A percentile compares a stretch with the other conserved stretches of the same genome.
These are phyloP conservation scores for Populus trichocarpa DNA, from an alignment of 441 rosid species.

Conservation along the genomic window DNA sequence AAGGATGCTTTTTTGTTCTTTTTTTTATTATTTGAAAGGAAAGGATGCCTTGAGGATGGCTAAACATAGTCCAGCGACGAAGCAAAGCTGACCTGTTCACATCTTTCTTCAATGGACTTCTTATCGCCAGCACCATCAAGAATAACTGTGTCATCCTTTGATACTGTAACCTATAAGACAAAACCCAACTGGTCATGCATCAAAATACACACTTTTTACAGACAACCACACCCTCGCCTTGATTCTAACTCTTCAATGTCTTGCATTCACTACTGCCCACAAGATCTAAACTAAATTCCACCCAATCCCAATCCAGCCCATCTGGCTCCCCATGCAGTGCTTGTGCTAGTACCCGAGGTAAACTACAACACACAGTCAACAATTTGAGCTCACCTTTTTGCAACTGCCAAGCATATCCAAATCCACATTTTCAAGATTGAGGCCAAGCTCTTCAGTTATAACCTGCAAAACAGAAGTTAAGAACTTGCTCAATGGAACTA, in stretches of 20 bases:
- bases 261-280: background rate
- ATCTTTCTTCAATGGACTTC: conserved; percentile 71
- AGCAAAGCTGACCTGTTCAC: conserved; percentile 56
- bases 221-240: too few species aligned
- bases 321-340: background rate
- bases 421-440: conserved; percentile 79
- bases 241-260: background rate
- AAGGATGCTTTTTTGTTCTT: background rate
- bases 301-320: background rate
- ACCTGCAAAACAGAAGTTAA: conserved; percentile 37
- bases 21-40: background rate
- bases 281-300: background rate
- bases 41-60: background rate
- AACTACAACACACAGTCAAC: background rate
- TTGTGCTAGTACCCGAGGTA: background rate
- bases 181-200: background rate
- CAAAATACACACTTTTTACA: background rate
- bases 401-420: conserved; percentile 72
- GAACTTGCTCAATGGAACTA: background rate
- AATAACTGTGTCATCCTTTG: conserved; percentile 79
- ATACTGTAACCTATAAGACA: conserved; percentile 52
- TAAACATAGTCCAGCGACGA: background rate
- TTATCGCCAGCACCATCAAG: conserved; percentile 91
- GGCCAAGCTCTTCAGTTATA: conserved; percentile 82
- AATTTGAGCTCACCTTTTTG: conserved; percentile 53